Evolutionary conservation across 768 basidiomycete genomes (phyloP).

Genomic region (Lepiota venenata): DNA sequence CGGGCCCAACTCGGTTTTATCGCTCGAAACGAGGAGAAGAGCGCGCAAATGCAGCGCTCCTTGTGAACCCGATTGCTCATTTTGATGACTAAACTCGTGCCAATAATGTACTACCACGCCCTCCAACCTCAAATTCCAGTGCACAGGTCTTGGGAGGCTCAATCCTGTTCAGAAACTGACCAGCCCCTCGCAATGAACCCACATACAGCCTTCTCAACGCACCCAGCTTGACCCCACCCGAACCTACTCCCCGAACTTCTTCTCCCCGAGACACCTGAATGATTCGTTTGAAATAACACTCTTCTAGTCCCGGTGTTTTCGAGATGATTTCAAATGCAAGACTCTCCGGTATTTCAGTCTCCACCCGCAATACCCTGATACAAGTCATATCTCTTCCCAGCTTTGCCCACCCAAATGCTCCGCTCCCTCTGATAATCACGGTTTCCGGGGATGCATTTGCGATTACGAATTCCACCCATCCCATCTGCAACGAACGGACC

Average conservation of each 20-base stretch:
- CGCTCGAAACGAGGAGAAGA: too few species aligned
- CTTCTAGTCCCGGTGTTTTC: not conserved
- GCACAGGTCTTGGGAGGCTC: not conserved
- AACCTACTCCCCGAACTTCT: not conserved
- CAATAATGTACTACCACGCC: not conserved
- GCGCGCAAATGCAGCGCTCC: too few species aligned
- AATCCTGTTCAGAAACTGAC: not conserved
- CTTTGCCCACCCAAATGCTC: slow-evolving; percentile 1
- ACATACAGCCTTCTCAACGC: not conserved
- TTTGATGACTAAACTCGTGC: too few species aligned
- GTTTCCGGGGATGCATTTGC: not conserved
- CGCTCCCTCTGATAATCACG: not conserved
- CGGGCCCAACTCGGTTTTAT: too few species aligned
- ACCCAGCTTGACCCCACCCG: not conserved
- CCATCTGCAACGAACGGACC: slow-evolving; percentile 2
- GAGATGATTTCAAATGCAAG: not conserved
- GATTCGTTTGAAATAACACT: not conserved
- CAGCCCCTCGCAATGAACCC: not conserved
- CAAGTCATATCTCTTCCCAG: slow-evolving; percentile 4
- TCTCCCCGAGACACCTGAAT: not conserved
- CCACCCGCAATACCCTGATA: not conserved
- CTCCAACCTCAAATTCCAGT: not conserved
- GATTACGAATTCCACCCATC: not conserved
- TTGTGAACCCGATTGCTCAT: too few species aligned
- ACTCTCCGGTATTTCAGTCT: not conserved